A percentile compares a stretch with the other conserved stretches of the same genome.
Conservation (phyloP, 495 filamentous ascomycete species). For the Hypoxylon fragiforme region DNA sequence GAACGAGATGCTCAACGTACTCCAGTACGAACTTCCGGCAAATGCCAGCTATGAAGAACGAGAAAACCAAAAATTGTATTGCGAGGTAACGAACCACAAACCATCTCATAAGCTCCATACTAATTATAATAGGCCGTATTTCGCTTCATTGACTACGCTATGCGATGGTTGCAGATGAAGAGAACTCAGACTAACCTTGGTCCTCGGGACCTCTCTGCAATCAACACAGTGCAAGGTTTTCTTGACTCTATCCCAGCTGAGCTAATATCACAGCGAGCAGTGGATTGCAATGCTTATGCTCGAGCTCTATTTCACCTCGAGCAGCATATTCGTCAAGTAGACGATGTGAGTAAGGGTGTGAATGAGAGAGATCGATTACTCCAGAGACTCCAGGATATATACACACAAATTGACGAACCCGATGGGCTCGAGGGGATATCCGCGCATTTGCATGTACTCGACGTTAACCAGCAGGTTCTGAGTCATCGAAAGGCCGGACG, state of each 20-base stretch:
- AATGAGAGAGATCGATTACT: constrained; percentile 61
- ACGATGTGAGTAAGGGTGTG: constrained; percentile 39
- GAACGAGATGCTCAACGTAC: constrained; percentile 70
- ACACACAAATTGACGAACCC: constrained; percentile 95
- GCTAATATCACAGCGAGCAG: constrained; percentile 77
- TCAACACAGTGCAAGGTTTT: constrained; percentile 42
- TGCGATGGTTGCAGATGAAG: constrained; percentile 84
- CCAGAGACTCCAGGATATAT: constrained; percentile 84
- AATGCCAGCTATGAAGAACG: constrained; percentile 56
- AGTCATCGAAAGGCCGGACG: constrained; percentile 91
- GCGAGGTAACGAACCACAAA: constrained; percentile 62
- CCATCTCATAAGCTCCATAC: background rate
- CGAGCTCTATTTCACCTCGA: constrained; percentile 93
- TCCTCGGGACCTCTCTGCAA: constrained; percentile 40
- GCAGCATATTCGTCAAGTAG: constrained; percentile 69
- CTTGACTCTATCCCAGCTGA: constrained; percentile 78
- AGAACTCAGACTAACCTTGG: constrained; percentile 47
- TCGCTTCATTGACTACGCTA: constrained; percentile 85
- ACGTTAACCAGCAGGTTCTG: constrained; percentile 88
- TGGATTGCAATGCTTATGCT: constrained; percentile 91
- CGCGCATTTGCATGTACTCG: constrained; percentile 74
- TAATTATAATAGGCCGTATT: constrained; percentile 73
- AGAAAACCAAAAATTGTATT: constrained; percentile 77
- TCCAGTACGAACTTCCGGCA: constrained; percentile 62
- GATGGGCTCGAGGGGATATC: constrained; percentile 96